Conservation (phyloP, 257 asterid genomes). For the Rhazya stricta region DNA sequence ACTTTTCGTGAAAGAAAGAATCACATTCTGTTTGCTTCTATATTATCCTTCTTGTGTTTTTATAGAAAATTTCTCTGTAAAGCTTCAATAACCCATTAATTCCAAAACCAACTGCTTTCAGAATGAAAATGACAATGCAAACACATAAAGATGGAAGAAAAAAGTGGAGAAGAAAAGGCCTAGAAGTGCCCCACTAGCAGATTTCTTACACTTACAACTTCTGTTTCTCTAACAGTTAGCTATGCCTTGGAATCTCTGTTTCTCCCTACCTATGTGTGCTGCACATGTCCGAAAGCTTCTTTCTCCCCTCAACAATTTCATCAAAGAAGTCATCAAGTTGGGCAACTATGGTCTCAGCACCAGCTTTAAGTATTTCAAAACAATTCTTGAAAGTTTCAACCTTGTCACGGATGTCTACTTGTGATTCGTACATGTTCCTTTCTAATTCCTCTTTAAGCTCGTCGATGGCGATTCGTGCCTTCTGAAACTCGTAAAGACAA, state of each 20-base stretch:
- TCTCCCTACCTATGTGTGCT: slow-evolving; percentile 51
- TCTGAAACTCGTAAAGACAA: slow-evolving; percentile 51
- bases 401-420: slow-evolving; percentile 36
- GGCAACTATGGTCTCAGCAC: slow-evolving; percentile 57
- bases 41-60: slow-evolving; percentile 15
- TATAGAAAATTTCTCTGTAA: slow-evolving; percentile 25
- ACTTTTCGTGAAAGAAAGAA: slow-evolving; percentile 36
- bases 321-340: slow-evolving; percentile 88
- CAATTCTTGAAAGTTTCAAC: slow-evolving; percentile 52
- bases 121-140: slow-evolving; percentile 8
- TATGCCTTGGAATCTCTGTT: slow-evolving; percentile 1
- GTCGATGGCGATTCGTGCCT: slow-evolving; percentile 35
- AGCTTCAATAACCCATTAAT: slow-evolving; percentile 22
- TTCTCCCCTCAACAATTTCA: slow-evolving; percentile 83
- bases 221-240: slow-evolving; percentile 9
- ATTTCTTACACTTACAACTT: slow-evolving; percentile 30
- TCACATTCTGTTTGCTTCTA: slow-evolving; percentile 46
- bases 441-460: slow-evolving; percentile 52
- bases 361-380: slow-evolving; percentile 56
- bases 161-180: not conserved
- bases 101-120: slow-evolving; percentile 12
- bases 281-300: slow-evolving; percentile 72
- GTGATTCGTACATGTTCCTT: slow-evolving; percentile 26
- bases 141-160: slow-evolving; percentile 2
- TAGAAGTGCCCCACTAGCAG: slow-evolving; percentile 18